Percentiles rank a stretch among this genome's conserved stretches.
Conservation (phyloP, 441 rosid species). For the Aquilaria agallochum region DNA sequence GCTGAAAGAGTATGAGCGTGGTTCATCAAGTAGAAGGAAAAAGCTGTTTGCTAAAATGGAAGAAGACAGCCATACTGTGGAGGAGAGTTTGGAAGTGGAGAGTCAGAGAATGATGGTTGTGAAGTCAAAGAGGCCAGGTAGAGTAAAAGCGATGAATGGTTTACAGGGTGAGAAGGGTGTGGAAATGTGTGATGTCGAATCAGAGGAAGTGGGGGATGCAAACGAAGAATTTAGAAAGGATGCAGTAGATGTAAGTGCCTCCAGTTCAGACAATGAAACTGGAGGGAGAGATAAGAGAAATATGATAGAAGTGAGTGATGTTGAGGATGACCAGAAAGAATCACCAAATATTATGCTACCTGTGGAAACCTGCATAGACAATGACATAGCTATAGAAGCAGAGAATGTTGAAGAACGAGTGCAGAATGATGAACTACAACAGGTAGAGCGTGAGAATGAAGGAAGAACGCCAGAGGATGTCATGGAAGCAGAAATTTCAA, state of each 20-base stretch:
- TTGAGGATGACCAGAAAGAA: slow-evolving; percentile 24
- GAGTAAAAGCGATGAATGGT: slow-evolving; percentile 30
- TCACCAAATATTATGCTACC: slow-evolving; percentile 19
- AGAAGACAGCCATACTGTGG: slow-evolving; percentile 14
- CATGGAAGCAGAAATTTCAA: slow-evolving; percentile 24
- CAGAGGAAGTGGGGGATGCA: slow-evolving; percentile 25
- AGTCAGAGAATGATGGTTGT: slow-evolving; percentile 17
- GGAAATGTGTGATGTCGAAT: slow-evolving; percentile 22
- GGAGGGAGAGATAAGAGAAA: slow-evolving; percentile 15
- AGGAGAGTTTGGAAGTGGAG: slow-evolving; percentile 11
- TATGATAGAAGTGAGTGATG: slow-evolving; percentile 21
- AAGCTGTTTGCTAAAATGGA: slow-evolving; percentile 43
- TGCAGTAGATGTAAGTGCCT: slow-evolving; percentile 20
- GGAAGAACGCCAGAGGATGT: slow-evolving; percentile 21
- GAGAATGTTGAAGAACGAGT: slow-evolving; percentile 18
- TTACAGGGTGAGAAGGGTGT: slow-evolving; percentile 26
- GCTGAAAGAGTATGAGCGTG: slow-evolving; percentile 17
- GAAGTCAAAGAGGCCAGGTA: slow-evolving; percentile 30
- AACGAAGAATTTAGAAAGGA: slow-evolving; percentile 17
- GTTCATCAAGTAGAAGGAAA: slow-evolving; percentile 34
- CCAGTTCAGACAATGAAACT: slow-evolving; percentile 12
- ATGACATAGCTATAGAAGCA: slow-evolving; percentile 23
- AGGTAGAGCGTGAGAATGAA: slow-evolving; percentile 21
- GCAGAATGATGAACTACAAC: slow-evolving; percentile 24
- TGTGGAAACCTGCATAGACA: slow-evolving; percentile 21